Conservation (phyloP, 768 basidiomycete genomes). For the Mycena haematopus region DNA sequence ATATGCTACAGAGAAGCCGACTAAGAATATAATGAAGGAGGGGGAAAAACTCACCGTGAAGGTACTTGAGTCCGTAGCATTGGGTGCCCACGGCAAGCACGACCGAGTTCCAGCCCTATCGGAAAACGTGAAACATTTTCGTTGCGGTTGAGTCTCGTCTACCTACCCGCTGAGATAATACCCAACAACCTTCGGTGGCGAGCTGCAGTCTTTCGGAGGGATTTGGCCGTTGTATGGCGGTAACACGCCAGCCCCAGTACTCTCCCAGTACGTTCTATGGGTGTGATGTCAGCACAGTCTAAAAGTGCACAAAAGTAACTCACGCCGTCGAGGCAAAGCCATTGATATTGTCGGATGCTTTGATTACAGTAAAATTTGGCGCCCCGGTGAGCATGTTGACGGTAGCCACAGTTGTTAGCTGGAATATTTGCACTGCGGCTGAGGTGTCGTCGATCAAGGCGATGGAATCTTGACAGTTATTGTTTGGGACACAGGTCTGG, state of each 20-base stretch:
- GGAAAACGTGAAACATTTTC: no score
- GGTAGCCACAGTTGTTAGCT: constrained; percentile 53
- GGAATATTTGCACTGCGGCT: constrained; percentile 51
- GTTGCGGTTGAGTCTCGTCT: no score
- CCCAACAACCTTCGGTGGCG: no score
- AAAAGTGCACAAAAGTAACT: no score
- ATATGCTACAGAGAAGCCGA: not conserved
- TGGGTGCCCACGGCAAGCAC: not conserved
- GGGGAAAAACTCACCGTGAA: not conserved
- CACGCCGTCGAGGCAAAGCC: no score
- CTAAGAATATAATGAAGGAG: not conserved
- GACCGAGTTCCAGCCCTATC: no score
- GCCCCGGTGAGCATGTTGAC: constrained; percentile 45
- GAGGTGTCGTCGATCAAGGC: constrained; percentile 40
- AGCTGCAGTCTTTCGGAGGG: no score
- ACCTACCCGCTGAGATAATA: no score
- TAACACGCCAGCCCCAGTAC: no score
- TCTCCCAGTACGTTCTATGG: no score
- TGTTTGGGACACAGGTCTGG: constrained; percentile 1
- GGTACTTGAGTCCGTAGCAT: not conserved
- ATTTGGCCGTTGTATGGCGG: no score
- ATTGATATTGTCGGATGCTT: constrained; percentile 45
- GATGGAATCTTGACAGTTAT: constrained; percentile 6
- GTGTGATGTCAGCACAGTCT: no score
- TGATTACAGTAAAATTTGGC: constrained; percentile 44